Evolutionary conservation across 1,139 yeast genomes (phyloP), one percentile per base, ranked within the genome.

Genomic region (Sugiyamaella grinbergsii): DNA sequence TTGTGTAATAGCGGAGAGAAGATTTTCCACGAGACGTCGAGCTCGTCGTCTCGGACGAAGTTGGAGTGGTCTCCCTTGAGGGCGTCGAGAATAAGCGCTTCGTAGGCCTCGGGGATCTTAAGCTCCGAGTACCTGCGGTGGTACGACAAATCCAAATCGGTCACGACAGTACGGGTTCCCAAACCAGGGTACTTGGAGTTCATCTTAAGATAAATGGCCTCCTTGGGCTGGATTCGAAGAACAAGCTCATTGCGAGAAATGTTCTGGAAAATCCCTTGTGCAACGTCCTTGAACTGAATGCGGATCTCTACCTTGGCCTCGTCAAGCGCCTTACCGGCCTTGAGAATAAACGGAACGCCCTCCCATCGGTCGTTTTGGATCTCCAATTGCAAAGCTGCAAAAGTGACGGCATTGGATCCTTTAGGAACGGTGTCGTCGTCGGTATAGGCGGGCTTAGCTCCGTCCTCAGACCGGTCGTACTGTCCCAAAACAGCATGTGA

Each of bases 31-130:
- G 95, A 84, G 54, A 85, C 82, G 54, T 91, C 97, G 67, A 94
- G 80, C 74, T 93, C 99, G 69, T 93, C 99, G 68, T 91, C 98
- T 74, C 98, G 85, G 33, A 93, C 98, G 69, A 94, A 93, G 74
- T 91, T 91, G 54, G 98, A 85, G 73, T 93, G 98, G 71, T 91
- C 95, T 53, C 95, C 98, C 62, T 82, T 78, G 67, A 85, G 74
- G 57, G 93, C 87, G 70, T 94, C 98, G 70, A 95, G 81, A 62
- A 93, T 88, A 63, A 93, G 81, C 2, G 96, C 86, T 74, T 94
- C 98, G 71, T 93, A 93, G 44, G 98, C 98, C 75, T 91, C 97
- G 47, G 98, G 98, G 64, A 93, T 91, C 51, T 62, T 62, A 72
- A 89, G 85, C 66, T 89, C 85, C 60, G 87, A 76, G 74, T 85